Evolutionary conservation across 2,329 filamentous ascomycete genomes (phyloP), one percentile per base, ranked within the genome.

Genomic region (Paraphaeosphaeria minitans): DNA sequence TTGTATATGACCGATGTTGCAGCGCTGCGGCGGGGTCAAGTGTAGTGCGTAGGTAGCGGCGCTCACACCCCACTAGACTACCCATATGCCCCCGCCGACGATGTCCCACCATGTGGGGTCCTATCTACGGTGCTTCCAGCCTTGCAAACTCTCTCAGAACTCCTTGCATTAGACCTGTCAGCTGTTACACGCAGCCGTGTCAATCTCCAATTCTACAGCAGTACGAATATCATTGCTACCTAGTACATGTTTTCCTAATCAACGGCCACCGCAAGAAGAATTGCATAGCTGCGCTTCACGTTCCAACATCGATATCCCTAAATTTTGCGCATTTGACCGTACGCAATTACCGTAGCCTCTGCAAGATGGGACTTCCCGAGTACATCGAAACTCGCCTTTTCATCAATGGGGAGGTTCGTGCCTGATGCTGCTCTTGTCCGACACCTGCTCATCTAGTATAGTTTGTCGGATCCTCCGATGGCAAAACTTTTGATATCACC

Each of bases 401-500:
- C 65, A 74, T 75, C 56, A 74, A 75, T 46, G 72, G 72, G 59
- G 69, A 73, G 56, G 71, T 73, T 58, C n/a, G 63, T 56, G 9
- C 16, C 1, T 12, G 8, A 22, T 9, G 37, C n/a, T 22, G 12
- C 42, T 10, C 16, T 50, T 21, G 21, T 6, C 13, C 47, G 4
- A 27, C 29, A 12, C 24, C 8, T 5, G 39, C 63, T 68, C 22
- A 68, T 45, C 4, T 9, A 27, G n/a, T 41, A 10, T 37, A 74
- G 71, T 75, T 73, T 43, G 63, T 63, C 43, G 70, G 72, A 59
- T 66, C 70, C 14, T 74, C 70, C 3, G 57, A 74, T 59, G 70
- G 71, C 21, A 75, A 73, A 53, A 75, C 70, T 0, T 73, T 93
- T 75, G 89, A 93, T 71, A 82, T 94, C 62, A 81, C 88, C 77